A percentile compares a stretch with the other conserved stretches of the same genome.
phyloP scores from a whole-genome alignment of 108 stramenopile genomes.

The Nitzschia putrida region DNA sequence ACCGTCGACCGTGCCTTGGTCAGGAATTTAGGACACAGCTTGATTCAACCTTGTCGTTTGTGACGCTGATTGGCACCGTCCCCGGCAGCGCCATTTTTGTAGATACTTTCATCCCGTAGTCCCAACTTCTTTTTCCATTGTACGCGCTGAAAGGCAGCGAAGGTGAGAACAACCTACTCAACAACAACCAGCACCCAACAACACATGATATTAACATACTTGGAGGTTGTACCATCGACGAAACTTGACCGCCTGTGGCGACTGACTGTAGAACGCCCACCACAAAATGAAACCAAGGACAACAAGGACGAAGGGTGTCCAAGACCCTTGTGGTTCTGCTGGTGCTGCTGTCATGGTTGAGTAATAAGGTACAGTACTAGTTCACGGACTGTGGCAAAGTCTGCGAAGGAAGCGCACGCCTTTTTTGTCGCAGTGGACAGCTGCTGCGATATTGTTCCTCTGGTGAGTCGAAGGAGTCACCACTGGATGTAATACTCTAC shows the following conservation, averaged over 20 bases:
- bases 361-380: no score
- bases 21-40: not conserved
- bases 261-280: slow-evolving; percentile 33
- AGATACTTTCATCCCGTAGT: slow-evolving; percentile 48
- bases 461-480: no score
- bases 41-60: slow-evolving; percentile 49
- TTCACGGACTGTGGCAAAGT: no score
- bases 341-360: not conserved
- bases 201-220: slow-evolving; percentile 23
- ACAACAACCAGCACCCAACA: not conserved
- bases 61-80: slow-evolving; percentile 49
- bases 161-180: not conserved
- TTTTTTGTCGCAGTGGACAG: no score
- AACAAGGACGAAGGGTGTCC: slow-evolving; percentile 33
- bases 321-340: slow-evolving; percentile 31
- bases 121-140: slow-evolving; percentile 48
- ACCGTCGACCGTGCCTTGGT: not conserved
- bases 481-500: no score
- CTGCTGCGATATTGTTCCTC: no score
- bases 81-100: slow-evolving; percentile 40
- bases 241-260: slow-evolving; percentile 17
- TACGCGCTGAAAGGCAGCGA: slow-evolving; percentile 6
- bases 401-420: no score
- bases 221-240: slow-evolving; percentile 46
- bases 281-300: slow-evolving; percentile 12